A percentile compares a stretch with the other conserved stretches of the same genome.
phyloP scores from a whole-genome alignment of 2,329 filamentous ascomycete genomes.

The Thermomyces lanuginosus region DNA sequence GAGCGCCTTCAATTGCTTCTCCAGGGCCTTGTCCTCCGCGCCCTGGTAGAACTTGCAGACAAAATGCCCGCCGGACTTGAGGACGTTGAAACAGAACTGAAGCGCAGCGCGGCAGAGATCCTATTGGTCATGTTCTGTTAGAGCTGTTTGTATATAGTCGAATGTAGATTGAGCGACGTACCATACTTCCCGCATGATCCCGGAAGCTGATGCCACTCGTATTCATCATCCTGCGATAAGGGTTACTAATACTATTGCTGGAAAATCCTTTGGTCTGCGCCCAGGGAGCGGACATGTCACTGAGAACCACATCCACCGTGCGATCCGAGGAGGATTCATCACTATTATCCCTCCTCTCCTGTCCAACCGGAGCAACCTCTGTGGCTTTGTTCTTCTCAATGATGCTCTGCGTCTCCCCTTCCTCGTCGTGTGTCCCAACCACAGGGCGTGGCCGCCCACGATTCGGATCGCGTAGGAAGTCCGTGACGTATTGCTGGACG shows the following conservation, averaged over 20 bases:
- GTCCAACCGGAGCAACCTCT: conserved; percentile 2
- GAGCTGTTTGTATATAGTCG: conserved; percentile 1
- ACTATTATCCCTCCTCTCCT: conserved; percentile 1
- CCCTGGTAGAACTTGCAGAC: conserved; percentile 98
- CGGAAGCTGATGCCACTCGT: conserved; percentile 74
- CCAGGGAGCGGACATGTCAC: conserved; percentile 99
- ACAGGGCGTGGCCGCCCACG: conserved; percentile 36
- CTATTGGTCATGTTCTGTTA: conserved; percentile 30
- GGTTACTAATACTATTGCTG: conserved; percentile 85
- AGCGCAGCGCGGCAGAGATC: conserved; percentile 80
- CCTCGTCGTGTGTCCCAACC: neutral
- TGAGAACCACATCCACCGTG: conserved; percentile 80
- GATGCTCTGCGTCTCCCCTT: conserved; percentile 1
- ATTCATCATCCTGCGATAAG: conserved; percentile 98
- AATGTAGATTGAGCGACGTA: conserved; percentile 34
- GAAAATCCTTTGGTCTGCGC: conserved; percentile 60
- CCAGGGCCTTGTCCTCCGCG: conserved; percentile 63
- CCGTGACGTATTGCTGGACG: conserved; percentile 61
- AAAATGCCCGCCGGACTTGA: conserved; percentile 71
- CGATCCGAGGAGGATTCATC: conserved; percentile 24
- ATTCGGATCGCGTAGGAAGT: conserved; percentile 52
- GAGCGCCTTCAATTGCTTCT: conserved; percentile 55
- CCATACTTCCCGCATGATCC: conserved; percentile 91
- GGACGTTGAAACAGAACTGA: conserved; percentile 67
- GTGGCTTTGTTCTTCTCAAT: conserved; percentile 21